phyloP scores from a whole-genome alignment of 352 stramenopile genomes.

The Phytophthora megakarya region DNA sequence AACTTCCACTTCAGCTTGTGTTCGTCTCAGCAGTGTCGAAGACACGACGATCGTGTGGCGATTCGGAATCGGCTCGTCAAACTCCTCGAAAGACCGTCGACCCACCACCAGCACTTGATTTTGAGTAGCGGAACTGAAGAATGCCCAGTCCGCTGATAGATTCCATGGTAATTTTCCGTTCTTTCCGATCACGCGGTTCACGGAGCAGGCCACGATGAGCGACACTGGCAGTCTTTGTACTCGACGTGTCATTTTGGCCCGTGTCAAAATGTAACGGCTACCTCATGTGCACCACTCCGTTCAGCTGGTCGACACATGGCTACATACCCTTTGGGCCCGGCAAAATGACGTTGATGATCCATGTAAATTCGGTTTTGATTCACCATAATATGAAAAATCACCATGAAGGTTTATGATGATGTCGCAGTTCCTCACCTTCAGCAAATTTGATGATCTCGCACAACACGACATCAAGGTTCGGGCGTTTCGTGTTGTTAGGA shows the following conservation, averaged over 20 bases:
- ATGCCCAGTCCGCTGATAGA: constrained; percentile 71
- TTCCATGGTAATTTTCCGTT: constrained; percentile 61
- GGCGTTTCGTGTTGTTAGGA: constrained; percentile 10
- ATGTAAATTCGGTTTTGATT: no score
- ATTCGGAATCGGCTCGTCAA: constrained; percentile 45
- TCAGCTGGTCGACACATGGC: constrained; percentile 5
- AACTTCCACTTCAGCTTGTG: not conserved
- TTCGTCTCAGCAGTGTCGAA: constrained; percentile 17
- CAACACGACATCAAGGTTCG: constrained; percentile 14
- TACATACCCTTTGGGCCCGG: no score
- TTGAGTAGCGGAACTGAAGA: constrained; percentile 60
- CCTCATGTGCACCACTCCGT: constrained; percentile 19
- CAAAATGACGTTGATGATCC: no score
- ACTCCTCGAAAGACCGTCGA: constrained; percentile 62
- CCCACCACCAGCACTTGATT: constrained; percentile 70
- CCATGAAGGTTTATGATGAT: not conserved
- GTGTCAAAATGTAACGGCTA: constrained; percentile 2
- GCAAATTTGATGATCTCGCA: constrained; percentile 11
- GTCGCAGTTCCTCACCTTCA: constrained; percentile 8
- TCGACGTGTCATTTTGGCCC: not conserved
- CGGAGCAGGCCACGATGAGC: constrained; percentile 69
- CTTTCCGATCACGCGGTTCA: constrained; percentile 71
- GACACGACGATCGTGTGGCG: constrained; percentile 68
- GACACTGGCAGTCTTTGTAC: constrained; percentile 43
- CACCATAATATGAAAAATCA: no score